Evolutionary conservation across 441 rosid species (phyloP), one percentile per base, ranked within the genome.

Genomic region (Eutrema salsugineum): DNA sequence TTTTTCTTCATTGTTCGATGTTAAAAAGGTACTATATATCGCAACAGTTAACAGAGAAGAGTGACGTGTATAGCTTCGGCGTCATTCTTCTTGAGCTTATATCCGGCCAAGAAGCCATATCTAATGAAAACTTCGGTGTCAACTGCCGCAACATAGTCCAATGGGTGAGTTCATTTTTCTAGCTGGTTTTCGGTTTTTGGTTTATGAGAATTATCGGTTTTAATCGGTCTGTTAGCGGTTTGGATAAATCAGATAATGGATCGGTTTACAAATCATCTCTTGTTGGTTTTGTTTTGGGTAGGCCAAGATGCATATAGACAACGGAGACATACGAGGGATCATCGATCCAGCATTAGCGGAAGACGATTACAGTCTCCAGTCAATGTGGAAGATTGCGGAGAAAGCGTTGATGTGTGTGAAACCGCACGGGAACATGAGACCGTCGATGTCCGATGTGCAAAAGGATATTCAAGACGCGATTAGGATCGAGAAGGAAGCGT

Each of bases 351-450:
- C 77, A 1, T 63, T 95, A 20, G 50, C 17, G 0, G 75, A 76
- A 48, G 79, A 85, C 9, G 95, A 86, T 15, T 95, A 89, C n/a
- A 97, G 94, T 71, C 84, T 91, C 53, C 98, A 95, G 39, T 89
- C 99, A 0, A 91, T 95, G 93, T 95, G 99, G 99, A 95, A 95
- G 83, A 89, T 95, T 15, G 99, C 98, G 0, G 99, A 95, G 85
- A 93, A 87, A 66, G 99, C 99, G 2, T 72, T 93, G 73, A 82
- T 88, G 82, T 95, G 99, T 5, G 95, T 95, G 51, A 88, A 79
- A 71, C 93, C 99, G 10, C 97, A 93, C 15, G 97, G 99, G 24
- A 78, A 86, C 79, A 79, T 86, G 96, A 88, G 99, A 73, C 99
- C 99, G 1, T 86, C 97, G 0, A 93, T 95, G 43, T 91, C 99